A percentile compares a stretch with the other conserved stretches of the same genome.
phyloP scores from a whole-genome alignment of 2,329 filamentous ascomycete genomes.

The Aspergillus calidoustus region DNA sequence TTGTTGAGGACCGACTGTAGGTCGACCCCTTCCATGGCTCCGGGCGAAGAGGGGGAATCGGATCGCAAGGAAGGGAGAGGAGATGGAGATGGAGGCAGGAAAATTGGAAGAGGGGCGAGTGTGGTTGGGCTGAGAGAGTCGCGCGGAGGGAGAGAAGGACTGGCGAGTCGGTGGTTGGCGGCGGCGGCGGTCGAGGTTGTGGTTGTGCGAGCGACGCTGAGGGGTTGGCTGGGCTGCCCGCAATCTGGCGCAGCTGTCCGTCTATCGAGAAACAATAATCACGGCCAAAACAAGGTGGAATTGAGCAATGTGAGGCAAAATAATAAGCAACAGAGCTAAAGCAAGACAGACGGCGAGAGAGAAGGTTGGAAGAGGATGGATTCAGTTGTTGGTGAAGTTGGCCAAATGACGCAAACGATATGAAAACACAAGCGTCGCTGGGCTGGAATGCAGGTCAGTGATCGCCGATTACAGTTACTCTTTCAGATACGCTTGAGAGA shows the following conservation, averaged over 20 bases:
- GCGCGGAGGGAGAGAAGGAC: slow-evolving; percentile 4
- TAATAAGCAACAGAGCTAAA: not conserved
- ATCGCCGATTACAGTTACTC: not conserved
- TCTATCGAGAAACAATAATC: not conserved
- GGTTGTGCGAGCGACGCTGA: slow-evolving; percentile 23
- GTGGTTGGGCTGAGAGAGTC: slow-evolving; percentile 14
- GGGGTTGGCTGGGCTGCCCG: slow-evolving; percentile 20
- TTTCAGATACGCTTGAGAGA: not conserved
- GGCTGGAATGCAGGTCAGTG: not conserved
- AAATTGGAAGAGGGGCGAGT: slow-evolving; percentile 9
- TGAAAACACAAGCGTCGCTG: slow-evolving; percentile 10
- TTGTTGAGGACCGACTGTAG: slow-evolving; percentile 69
- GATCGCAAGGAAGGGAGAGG: slow-evolving; percentile 14
- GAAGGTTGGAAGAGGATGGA: not conserved
- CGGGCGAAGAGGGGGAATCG: slow-evolving; percentile 16
- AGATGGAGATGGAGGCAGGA: not conserved
- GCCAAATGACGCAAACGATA: slow-evolving; percentile 29
- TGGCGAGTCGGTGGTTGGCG: slow-evolving; percentile 11
- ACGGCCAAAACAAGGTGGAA: not conserved
- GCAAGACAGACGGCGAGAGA: not conserved
- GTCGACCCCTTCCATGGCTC: slow-evolving; percentile 66
- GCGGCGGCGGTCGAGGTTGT: slow-evolving; percentile 8
- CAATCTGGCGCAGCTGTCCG: slow-evolving; percentile 5
- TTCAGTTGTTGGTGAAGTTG: slow-evolving; percentile 6
- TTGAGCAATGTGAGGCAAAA: not conserved